These are phyloP conservation scores for Marasmius fiardii DNA, from an alignment of 1,284 basidiomycete species.

Conservation along the genomic window DNA sequence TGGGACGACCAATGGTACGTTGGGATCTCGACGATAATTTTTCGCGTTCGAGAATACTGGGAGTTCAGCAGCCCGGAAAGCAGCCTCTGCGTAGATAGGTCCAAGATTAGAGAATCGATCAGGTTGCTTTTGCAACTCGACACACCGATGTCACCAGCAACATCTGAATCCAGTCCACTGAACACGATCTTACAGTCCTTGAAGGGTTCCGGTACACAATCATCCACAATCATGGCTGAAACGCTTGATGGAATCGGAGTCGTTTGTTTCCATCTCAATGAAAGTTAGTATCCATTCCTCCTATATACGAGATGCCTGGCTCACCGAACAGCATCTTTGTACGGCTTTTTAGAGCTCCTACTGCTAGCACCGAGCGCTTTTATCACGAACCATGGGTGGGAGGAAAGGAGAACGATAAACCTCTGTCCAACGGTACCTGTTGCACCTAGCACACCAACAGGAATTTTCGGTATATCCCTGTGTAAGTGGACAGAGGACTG, in stretches of 20 bases:
- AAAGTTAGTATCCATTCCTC: background rate
- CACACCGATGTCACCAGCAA: slow-evolving; percentile 90
- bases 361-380: slow-evolving; percentile 88
- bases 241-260: slow-evolving; percentile 72
- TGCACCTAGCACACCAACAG: slow-evolving; percentile 90
- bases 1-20: slow-evolving; percentile 96
- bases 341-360: slow-evolving; percentile 86
- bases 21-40: slow-evolving; percentile 91
- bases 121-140: background rate
- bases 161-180: slow-evolving; percentile 93
- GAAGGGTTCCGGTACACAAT: slow-evolving; percentile 82
- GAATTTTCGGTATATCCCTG: background rate
- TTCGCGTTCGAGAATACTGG: slow-evolving; percentile 98
- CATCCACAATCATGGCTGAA: slow-evolving; percentile 69
- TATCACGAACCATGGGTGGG: slow-evolving; percentile 90
- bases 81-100: slow-evolving; percentile 61
- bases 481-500: slow-evolving; percentile 3
- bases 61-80: slow-evolving; percentile 86
- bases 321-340: slow-evolving; percentile 59
- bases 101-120: background rate
- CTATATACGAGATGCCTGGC: background rate
- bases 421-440: slow-evolving; percentile 96
- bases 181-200: slow-evolving; percentile 87
- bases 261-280: slow-evolving; percentile 84
- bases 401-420: slow-evolving; percentile 87